Evolutionary conservation across 2,329 filamentous ascomycete genomes (phyloP), one percentile per base, ranked within the genome.

Genomic region (Boeremia lycopersici): DNA sequence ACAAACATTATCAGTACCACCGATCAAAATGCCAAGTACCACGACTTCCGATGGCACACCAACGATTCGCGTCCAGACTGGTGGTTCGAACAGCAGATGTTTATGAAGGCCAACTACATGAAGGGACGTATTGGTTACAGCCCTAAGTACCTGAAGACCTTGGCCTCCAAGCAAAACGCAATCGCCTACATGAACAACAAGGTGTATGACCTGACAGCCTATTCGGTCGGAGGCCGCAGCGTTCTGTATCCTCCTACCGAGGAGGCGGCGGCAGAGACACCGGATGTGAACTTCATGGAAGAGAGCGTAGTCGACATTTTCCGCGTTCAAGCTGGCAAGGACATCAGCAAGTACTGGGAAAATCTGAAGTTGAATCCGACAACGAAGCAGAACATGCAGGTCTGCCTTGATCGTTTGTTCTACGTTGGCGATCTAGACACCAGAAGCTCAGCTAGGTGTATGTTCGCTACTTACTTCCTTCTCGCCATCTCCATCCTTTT

Each of bases 361-460:
- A 80, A 84, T 1, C 81, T 98, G 26, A 74, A 77, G 6, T 74
- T 96, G 40, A 80, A 83, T 55, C 36, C 77, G 0, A 80, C 71
- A 0, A 70, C 85, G 62, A 89, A 88, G 65, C 67, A 74, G 17
- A 82, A 87, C 30, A 96, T 96, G 90, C 81, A 87, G 71, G 80
- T 86, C 1, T 99, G 95, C 70, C 82, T 99, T 48, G 88, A 98
- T 77, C 96, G 97, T 64, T 82, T 99, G 33, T 99, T 98, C 79
- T 97, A 95, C 70, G 86, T 97, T 19, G 95, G 92, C 28, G 88
- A 96, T 59, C 81, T 96, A 3, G 95, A 99, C 72, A 98, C 93
- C 2, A 84, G 95, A 80, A 92, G 90, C 76, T 97, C 93, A 1
- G 76, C 86, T 1, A 86, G 86, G 56, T 99, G 95, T 79, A 81